phyloP scores from a whole-genome alignment of 1,284 basidiomycete genomes.

The Moniliella sp. region DNA sequence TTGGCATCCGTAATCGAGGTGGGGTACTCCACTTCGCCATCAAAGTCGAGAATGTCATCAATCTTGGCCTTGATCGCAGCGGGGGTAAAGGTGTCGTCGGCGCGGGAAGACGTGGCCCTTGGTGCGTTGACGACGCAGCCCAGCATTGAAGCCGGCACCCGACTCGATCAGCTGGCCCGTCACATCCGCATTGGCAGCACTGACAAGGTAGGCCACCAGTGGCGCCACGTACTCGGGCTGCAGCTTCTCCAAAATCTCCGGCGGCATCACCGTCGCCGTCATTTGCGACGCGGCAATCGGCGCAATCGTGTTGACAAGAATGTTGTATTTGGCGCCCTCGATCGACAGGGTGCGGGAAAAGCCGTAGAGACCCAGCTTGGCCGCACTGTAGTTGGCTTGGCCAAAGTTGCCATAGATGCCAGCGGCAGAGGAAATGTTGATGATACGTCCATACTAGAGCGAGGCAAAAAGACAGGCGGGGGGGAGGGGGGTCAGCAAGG shows the following conservation, averaged over 20 bases:
- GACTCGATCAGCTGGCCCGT: constrained; percentile 77
- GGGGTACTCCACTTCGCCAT: constrained; percentile 57
- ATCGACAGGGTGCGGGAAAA: constrained; percentile 64
- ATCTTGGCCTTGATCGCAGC: constrained; percentile 45
- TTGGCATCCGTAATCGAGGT: constrained; percentile 44
- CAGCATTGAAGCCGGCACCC: constrained; percentile 76
- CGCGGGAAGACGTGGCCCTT: constrained; percentile 64
- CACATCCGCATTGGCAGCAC: constrained; percentile 39
- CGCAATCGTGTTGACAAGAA: constrained; percentile 65
- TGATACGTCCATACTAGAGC: constrained; percentile 46
- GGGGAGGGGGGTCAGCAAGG: background rate
- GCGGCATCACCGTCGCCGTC: constrained; percentile 85
- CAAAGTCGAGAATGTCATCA: constrained; percentile 57
- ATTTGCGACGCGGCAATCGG: constrained; percentile 82
- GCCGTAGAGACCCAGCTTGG: constrained; percentile 51
- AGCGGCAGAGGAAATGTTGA: constrained; percentile 15
- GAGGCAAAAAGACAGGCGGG: constrained; percentile 3
- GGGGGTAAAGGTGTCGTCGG: constrained; percentile 78
- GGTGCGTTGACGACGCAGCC: constrained; percentile 79
- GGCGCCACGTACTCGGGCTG: constrained; percentile 87
- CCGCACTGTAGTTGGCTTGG: constrained; percentile 45
- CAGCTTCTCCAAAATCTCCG: constrained; percentile 78
- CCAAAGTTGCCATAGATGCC: constrained; percentile 16
- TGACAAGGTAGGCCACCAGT: constrained; percentile 38
- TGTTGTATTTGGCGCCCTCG: constrained; percentile 80